phyloP scores from a whole-genome alignment of 371 early-diverging fungal genomes.

The Capillidium rhysosporum region DNA sequence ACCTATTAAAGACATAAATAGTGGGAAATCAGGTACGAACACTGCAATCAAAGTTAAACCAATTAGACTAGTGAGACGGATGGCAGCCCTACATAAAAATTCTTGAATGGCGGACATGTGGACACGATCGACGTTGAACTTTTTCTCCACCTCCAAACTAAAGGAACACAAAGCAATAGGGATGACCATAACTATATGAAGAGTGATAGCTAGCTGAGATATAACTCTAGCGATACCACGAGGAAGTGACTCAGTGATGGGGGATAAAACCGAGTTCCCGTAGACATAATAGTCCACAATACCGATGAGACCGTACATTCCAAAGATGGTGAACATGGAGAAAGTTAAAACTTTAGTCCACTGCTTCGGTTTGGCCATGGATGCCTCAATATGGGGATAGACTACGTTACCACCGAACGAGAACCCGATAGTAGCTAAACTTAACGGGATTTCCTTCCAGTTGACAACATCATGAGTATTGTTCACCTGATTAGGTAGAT shows the following conservation, averaged over 20 bases:
- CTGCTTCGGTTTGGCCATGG: constrained; percentile 49
- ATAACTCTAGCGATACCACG: constrained; percentile 15
- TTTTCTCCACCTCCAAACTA: constrained; percentile 14
- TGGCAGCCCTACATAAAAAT: constrained; percentile 18
- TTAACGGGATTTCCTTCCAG: constrained; percentile 29
- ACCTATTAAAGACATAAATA: constrained; percentile 49
- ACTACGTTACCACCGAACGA: constrained; percentile 58
- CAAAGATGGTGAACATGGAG: constrained; percentile 44
- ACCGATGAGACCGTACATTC: constrained; percentile 51
- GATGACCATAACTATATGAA: constrained; percentile 28
- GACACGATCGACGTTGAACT: constrained; percentile 3
- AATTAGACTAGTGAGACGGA: constrained; percentile 21
- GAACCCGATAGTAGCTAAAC: constrained; percentile 42
- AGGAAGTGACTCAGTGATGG: constrained; percentile 47
- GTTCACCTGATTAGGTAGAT: constrained; percentile 10
- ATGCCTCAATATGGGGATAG: constrained; percentile 60
- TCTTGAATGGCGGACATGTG: constrained; percentile 10
- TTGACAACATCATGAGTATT: constrained; percentile 20
- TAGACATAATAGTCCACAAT: constrained; percentile 58
- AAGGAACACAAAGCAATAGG: constrained; percentile 27
- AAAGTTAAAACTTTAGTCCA: constrained; percentile 45
- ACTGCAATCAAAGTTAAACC: constrained; percentile 23
- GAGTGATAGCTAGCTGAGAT: constrained; percentile 12
- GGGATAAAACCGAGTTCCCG: constrained; percentile 35
- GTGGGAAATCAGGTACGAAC: constrained; percentile 44